These are phyloP conservation scores for Aspergillus japonicus DNA, from an alignment of 2,329 filamentous ascomycete genomes.

Conservation along the genomic window DNA sequence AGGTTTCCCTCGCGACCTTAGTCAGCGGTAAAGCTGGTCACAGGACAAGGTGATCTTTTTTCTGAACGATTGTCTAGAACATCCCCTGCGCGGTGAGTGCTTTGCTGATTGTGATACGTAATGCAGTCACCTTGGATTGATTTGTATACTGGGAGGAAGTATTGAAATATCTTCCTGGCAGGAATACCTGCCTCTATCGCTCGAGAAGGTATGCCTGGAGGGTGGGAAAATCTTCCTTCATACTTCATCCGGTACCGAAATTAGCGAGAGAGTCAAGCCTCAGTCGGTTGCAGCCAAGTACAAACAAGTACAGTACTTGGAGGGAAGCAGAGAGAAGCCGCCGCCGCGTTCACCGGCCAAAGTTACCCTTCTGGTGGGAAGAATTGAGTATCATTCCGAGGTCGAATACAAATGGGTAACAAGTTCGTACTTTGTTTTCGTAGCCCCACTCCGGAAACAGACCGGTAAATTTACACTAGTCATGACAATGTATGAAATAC, in stretches of 20 bases:
- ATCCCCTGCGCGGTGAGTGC: constrained; percentile 3
- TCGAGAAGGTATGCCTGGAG: neutral
- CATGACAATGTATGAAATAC: constrained; percentile 24
- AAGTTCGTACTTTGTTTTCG: constrained; percentile 26
- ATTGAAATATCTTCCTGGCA: neutral
- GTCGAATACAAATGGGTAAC: neutral
- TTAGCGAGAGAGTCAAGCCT: neutral
- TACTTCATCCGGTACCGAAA: neutral
- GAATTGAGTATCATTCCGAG: neutral
- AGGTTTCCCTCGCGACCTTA: constrained; percentile 13
- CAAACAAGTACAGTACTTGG: neutral
- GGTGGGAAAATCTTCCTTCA: neutral
- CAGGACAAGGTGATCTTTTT: constrained; percentile 26
- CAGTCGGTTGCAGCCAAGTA: constrained; percentile 11
- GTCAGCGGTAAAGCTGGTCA: constrained; percentile 24
- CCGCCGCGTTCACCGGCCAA: constrained; percentile 6
- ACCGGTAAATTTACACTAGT: constrained; percentile 28
- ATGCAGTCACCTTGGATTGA: neutral
- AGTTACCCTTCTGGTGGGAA: constrained; percentile 1
- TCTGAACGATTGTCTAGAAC: constrained; percentile 23
- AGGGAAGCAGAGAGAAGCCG: neutral
- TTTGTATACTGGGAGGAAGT: neutral
- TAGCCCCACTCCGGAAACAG: constrained; percentile 30
- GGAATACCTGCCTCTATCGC: neutral
- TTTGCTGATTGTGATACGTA: neutral